A percentile compares a stretch with the other conserved stretches of the same genome.
These are phyloP conservation scores for Aspergillus sp. DNA, from an alignment of 2,329 filamentous ascomycete species.

Conservation along the genomic window DNA sequence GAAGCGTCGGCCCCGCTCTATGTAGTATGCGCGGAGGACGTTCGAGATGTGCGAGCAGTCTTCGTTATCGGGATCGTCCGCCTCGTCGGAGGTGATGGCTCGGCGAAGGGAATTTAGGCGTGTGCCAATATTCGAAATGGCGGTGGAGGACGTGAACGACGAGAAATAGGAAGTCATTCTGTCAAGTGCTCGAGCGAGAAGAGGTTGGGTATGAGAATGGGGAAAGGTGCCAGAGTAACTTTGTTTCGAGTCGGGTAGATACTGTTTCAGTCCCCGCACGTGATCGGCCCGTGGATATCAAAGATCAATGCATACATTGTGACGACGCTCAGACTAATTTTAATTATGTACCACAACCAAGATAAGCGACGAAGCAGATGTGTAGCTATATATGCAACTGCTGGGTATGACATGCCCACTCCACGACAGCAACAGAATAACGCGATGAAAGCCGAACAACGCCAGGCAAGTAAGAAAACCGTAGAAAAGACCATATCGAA, in stretches of 20 bases:
- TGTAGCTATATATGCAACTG: conserved; percentile 28
- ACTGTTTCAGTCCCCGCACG: conserved; percentile 8
- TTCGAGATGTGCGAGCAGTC: conserved; percentile 95
- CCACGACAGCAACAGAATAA: conserved; percentile 20
- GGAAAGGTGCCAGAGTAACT: background rate
- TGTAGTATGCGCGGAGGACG: conserved; percentile 89
- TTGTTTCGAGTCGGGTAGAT: background rate
- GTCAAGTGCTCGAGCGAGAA: conserved; percentile 8
- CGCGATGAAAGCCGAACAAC: conserved; percentile 26
- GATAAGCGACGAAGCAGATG: conserved; percentile 10
- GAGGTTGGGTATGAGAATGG: background rate
- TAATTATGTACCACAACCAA: conserved; percentile 7
- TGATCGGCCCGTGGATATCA: background rate
- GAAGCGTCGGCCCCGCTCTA: conserved; percentile 76
- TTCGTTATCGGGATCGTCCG: conserved; percentile 52
- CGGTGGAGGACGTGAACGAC: conserved; percentile 52
- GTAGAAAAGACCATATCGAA: background rate
- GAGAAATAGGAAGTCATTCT: conserved; percentile 80
- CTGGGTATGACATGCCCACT: conserved; percentile 37
- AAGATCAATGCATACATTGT: background rate
- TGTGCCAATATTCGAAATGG: conserved; percentile 55
- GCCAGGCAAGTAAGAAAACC: conserved; percentile 29
- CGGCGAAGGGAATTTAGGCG: conserved; percentile 59
- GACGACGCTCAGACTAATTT: background rate
- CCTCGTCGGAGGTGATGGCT: conserved; percentile 42